phyloP scores from a whole-genome alignment of 2,329 filamentous ascomycete species.

The Bipolaris victoriae region DNA sequence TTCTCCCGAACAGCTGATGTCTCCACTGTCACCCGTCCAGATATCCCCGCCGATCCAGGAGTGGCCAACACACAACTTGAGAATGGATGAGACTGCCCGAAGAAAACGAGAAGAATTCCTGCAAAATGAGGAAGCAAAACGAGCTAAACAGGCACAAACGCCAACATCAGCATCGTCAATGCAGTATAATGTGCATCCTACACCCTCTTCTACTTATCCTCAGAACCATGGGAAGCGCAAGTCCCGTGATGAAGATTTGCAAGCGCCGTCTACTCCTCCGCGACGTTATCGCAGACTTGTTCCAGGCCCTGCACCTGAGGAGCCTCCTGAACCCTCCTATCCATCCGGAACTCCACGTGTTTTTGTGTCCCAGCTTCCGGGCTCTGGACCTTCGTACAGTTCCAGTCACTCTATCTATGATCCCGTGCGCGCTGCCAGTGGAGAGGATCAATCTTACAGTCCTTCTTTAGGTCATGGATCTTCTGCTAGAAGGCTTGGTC shows the following conservation, averaged over 20 bases:
- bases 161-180: background rate
- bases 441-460: background rate
- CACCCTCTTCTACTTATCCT: background rate
- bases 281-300: background rate
- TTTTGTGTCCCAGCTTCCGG: background rate
- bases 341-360: background rate
- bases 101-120: slow-evolving; percentile 12
- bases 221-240: background rate
- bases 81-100: background rate
- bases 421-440: background rate
- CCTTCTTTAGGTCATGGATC: background rate
- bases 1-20: background rate
- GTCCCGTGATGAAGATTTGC: background rate
- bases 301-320: background rate
- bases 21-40: background rate
- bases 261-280: background rate
- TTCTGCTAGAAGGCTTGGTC: background rate
- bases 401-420: background rate
- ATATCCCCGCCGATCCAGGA: slow-evolving; percentile 17
- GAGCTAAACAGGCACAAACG: background rate
- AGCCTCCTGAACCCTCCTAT: background rate
- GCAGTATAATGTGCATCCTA: background rate
- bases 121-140: slow-evolving; percentile 3
- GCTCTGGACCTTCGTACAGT: background rate
- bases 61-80: slow-evolving; percentile 22